A percentile compares a stretch with the other conserved stretches of the same genome.
phyloP scores from a whole-genome alignment of 192 early-diverging fungal species.

The Podochytrium sp. region DNA sequence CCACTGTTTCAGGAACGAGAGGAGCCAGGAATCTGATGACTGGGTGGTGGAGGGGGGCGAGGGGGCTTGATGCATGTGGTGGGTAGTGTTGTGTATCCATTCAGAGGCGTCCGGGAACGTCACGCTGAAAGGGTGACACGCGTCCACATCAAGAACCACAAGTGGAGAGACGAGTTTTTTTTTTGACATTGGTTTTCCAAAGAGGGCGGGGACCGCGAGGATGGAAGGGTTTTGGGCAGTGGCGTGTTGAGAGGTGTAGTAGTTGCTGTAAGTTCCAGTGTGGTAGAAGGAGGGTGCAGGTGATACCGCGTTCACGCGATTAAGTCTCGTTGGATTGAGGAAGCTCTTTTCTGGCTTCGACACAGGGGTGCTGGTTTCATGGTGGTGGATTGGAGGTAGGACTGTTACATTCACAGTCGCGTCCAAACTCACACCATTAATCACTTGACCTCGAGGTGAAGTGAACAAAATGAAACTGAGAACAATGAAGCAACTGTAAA shows the following conservation, averaged over 20 bases:
- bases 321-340: background rate
- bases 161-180: background rate
- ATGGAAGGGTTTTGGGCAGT: background rate
- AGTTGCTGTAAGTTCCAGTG: background rate
- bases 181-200: constrained; percentile 31
- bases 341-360: background rate
- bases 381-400: background rate
- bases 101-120: constrained; percentile 9
- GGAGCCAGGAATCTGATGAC: background rate
- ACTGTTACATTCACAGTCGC: constrained; percentile 28
- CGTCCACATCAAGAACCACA: constrained; percentile 30
- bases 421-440: constrained; percentile 27
- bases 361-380: background rate
- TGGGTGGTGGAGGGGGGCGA: background rate
- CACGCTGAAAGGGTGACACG: constrained; percentile 36
- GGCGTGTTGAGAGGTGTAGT: background rate
- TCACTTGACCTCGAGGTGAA: constrained; percentile 4
- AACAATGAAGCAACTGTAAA: constrained; percentile 26
- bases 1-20: background rate
- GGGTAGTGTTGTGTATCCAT: background rate
- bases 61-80: background rate
- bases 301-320: background rate
- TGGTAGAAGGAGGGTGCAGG: background rate
- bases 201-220: constrained; percentile 38
- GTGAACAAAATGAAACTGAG: constrained; percentile 25